A percentile compares a stretch with the other conserved stretches of the same genome.
Evolutionary conservation across 148 eudicot species (phyloP).

Genomic region (Fagopyrum homotropicum): DNA sequence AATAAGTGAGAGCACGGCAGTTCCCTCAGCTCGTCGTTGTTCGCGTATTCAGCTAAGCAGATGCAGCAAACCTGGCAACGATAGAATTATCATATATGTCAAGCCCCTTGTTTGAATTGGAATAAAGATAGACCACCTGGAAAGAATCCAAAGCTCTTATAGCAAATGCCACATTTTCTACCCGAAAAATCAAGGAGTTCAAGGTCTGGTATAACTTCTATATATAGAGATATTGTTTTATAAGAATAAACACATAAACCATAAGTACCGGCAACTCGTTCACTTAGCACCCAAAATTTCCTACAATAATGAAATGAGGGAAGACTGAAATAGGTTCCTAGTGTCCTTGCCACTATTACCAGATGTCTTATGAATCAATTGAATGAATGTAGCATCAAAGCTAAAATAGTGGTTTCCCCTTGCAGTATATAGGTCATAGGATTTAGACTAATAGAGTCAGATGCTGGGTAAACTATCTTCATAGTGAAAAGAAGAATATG

Average conservation of each 20-base stretch:
- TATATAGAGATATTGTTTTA: background rate
- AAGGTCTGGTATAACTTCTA: background rate
- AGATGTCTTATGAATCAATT: background rate
- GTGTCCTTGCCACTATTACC: background rate
- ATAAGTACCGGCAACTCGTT: background rate
- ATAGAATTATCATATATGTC: background rate
- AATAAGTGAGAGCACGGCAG: constrained; percentile 82
- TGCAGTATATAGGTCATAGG: background rate
- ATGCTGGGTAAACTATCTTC: background rate
- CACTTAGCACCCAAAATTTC: background rate
- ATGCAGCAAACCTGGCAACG: constrained; percentile 73
- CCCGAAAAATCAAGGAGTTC: background rate
- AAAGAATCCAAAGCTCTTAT: background rate
- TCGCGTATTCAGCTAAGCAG: constrained; percentile 78
- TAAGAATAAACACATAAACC: background rate
- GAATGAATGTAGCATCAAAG: background rate
- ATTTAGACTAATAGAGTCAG: background rate
- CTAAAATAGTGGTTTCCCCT: background rate
- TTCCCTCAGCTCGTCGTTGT: constrained; percentile 80
- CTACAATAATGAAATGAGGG: background rate
- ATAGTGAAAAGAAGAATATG: background rate
- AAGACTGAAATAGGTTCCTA: background rate
- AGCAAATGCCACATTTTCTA: background rate
- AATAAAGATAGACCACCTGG: background rate
- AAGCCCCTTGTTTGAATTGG: background rate